Base-by-base conservation (phyloP, 2,329 filamentous ascomycete species). In the Celoporthe dispersa region DNA sequence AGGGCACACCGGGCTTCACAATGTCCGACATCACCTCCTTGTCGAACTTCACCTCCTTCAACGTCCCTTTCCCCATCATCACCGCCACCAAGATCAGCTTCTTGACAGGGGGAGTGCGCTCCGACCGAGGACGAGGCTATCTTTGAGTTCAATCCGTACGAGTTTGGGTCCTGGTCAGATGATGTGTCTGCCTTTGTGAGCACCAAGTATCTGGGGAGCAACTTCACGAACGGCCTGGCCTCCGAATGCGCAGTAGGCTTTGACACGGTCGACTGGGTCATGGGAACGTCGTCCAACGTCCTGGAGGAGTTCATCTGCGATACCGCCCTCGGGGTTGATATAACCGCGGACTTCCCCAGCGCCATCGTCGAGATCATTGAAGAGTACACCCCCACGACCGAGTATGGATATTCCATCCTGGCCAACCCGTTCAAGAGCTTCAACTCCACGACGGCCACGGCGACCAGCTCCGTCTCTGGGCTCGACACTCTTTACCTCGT, bases 221-320 rank as follows among this genome's bases (percentile, higher is more conserved):
- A 75, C 22, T 74, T 83, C 41, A 76, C 75, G 1, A 77, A 79
- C 1, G 76, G 74, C 14, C 61, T 69, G 19, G 64, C 71, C 2
- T 71, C 72, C 35, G 72, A 73, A 6, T 86, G 84, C 71, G 78
- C 79, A 25, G 76, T 73, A 6, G 79, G 82, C 62, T 85, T 82
- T 75, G 84, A 86, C 75, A 84, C 85, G 67, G 76, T 85, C 1
- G 84, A 82, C 39, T 85, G 81, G 73, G 75, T 85, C 53, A 75
- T 84, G 19, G 84, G 83, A 19, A 84, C 82, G 2, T 81, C 80
- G 4, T 80, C 78, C 39, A 79, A 80, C 71, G 71, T 85, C 44
- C 84, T 85, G 76, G 78, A 79, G 6, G 65, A 69, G 64, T 69
- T 66, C 44, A 33, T 68, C 33, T 72, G 71, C 69, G 64, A 71